Percentiles rank a stretch among this genome's conserved stretches.
These are phyloP conservation scores for Tetracentron sinense DNA, from an alignment of 164 flowering plant genomes.

Conservation along the genomic window DNA sequence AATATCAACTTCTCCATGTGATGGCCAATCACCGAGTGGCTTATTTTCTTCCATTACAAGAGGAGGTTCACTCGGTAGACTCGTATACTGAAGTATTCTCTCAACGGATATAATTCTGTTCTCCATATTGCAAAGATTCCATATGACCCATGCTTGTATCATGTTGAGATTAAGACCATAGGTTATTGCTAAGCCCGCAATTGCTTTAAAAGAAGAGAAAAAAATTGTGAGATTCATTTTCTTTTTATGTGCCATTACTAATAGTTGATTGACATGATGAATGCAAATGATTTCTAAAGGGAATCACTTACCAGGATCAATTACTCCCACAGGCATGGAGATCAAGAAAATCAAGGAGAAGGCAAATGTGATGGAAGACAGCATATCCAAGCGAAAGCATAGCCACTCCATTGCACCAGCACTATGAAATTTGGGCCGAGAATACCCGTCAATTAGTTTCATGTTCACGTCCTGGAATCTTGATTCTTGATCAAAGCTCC, in stretches of 20 bases:
- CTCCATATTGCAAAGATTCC: constrained; percentile 62
- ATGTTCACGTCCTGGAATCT: too few relatives aligned
- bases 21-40: constrained; percentile 55
- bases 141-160: constrained; percentile 53
- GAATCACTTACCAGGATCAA: constrained; percentile 40
- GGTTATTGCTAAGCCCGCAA: constrained; percentile 75
- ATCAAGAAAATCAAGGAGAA: constrained; percentile 53
- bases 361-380: too few relatives aligned
- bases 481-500: too few relatives aligned
- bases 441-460: too few relatives aligned
- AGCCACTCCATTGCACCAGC: too few relatives aligned
- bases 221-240: neutral
- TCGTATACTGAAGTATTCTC: constrained; percentile 61
- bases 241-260: neutral
- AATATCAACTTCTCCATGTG: constrained; percentile 49
- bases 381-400: too few relatives aligned
- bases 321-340: constrained; percentile 53
- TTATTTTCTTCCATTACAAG: constrained; percentile 45
- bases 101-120: constrained; percentile 76
- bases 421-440: too few relatives aligned
- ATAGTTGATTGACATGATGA: neutral
- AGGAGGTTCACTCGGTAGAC: constrained; percentile 62
- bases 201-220: constrained; percentile 27
- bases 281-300: neutral
- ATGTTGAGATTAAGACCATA: constrained; percentile 67